These are phyloP conservation scores for Cardiospermum halicacabum DNA, from an alignment of 345 rosid genomes.

Conservation along the genomic window DNA sequence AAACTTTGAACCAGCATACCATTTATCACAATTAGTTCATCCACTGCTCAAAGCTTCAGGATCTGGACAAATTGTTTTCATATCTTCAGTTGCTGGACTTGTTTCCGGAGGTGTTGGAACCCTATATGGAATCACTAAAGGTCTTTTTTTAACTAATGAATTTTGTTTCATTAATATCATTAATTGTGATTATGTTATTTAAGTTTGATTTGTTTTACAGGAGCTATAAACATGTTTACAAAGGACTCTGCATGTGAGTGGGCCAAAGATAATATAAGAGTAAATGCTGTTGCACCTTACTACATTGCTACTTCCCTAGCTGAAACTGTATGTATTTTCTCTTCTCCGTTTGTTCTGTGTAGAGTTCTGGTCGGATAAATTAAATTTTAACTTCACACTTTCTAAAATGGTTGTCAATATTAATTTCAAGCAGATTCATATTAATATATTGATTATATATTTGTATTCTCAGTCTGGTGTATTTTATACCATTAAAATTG, in stretches of 20 bases:
- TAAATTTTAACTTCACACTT: too few species aligned
- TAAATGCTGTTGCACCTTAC: constrained; percentile 52
- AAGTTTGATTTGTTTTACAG: constrained; percentile 10
- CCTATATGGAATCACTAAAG: constrained; percentile 39
- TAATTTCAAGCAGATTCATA: too few species aligned
- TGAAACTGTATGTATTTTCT: too few species aligned
- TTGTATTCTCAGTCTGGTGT: too few species aligned
- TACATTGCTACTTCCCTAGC: constrained; percentile 24
- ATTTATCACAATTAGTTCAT: constrained; percentile 47
- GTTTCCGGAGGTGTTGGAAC: constrained; percentile 19
- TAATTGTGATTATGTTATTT: constrained; percentile 20
- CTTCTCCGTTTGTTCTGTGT: too few species aligned
- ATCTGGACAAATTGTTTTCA: constrained; percentile 42
- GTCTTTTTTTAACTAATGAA: constrained; percentile 8
- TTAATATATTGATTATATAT: too few species aligned
- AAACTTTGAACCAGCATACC: constrained; percentile 47
- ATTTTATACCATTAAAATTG: too few species aligned
- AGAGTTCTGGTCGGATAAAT: too few species aligned
- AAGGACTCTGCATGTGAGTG: constrained; percentile 69
- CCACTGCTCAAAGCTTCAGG: constrained; percentile 52
- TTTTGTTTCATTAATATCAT: constrained; percentile 17
- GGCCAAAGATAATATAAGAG: constrained; percentile 58
- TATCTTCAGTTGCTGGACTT: constrained; percentile 42
- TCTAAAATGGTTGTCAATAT: too few species aligned
- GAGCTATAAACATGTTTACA: constrained; percentile 49